Conservation (phyloP, 257 asterid species). For the Oldenlandia corymbosa region DNA sequence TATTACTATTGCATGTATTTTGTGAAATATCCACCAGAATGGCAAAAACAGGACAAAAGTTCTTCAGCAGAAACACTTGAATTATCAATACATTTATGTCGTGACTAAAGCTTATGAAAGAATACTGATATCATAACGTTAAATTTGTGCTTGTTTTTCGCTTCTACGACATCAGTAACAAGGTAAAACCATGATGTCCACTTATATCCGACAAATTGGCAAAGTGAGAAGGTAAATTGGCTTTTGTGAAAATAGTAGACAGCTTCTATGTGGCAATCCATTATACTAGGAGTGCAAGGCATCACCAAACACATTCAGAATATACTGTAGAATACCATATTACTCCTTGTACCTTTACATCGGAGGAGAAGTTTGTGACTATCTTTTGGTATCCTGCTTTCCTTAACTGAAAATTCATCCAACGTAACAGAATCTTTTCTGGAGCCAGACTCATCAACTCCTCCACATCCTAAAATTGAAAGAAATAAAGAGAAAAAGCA, state of each 20-base stretch:
- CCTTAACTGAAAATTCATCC: conserved; percentile 96
- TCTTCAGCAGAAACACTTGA: not conserved
- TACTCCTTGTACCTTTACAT: conserved; percentile 61
- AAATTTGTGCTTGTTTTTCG: not conserved
- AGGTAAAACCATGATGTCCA: no score
- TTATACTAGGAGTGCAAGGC: not conserved
- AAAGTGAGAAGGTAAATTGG: not conserved
- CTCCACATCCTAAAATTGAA: conserved; percentile 68
- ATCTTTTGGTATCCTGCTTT: conserved; percentile 73
- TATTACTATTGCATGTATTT: conserved; percentile 11
- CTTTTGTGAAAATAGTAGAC: not conserved
- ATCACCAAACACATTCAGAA: no score
- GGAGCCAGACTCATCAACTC: conserved; percentile 96
- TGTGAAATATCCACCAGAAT: conserved; percentile 1
- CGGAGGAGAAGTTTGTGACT: conserved; percentile 90
- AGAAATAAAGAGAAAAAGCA: not conserved
- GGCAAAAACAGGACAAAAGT: not conserved
- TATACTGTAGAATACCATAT: conserved; percentile 4
- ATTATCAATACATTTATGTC: not conserved
- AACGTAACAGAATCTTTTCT: conserved; percentile 83
- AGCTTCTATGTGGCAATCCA: not conserved
- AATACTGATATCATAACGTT: not conserved
- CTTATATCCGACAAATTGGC: no score
- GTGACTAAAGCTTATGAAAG: not conserved
- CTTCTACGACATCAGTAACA: not conserved